A percentile compares a stretch with the other conserved stretches of the same genome.
Evolutionary conservation across 257 asterid genomes (phyloP).

Genomic region (Primulina huaijiensis): DNA sequence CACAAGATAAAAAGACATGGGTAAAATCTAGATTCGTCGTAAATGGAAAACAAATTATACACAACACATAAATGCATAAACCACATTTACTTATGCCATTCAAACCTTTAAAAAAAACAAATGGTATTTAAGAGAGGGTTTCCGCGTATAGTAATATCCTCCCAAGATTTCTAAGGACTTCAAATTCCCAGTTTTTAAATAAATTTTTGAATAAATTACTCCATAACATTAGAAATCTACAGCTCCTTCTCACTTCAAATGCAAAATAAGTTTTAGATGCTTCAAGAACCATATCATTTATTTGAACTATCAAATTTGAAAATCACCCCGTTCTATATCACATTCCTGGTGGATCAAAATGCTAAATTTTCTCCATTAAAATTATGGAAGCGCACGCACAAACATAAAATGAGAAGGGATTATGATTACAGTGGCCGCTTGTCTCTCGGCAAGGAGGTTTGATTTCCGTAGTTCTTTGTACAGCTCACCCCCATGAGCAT

Average conservation of each 20-base stretch:
- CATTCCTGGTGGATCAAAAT: too few species aligned
- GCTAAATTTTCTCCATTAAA: neutral
- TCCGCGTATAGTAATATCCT: too few species aligned
- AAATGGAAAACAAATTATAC: neutral
- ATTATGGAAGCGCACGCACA: neutral
- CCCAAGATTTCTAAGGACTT: neutral
- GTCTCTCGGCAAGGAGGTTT: slow-evolving; percentile 57
- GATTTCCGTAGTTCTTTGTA: slow-evolving; percentile 61
- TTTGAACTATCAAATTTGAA: neutral
- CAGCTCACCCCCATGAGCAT: slow-evolving; percentile 87
- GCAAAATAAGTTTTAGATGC: too few species aligned
- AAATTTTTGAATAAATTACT: too few species aligned
- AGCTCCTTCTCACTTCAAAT: neutral
- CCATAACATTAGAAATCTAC: neutral
- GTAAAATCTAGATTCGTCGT: neutral
- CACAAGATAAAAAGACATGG: neutral
- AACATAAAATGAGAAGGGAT: neutral
- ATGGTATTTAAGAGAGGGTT: neutral
- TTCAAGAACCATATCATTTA: neutral
- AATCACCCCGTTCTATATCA: neutral
- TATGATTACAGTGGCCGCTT: slow-evolving; percentile 70
- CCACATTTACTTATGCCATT: neutral
- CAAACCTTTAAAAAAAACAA: neutral
- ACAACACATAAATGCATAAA: slow-evolving; percentile 6
- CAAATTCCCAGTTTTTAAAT: neutral